Evolutionary conservation across 331 rosid species (phyloP).

Genomic region (Pyrus hybrid): DNA sequence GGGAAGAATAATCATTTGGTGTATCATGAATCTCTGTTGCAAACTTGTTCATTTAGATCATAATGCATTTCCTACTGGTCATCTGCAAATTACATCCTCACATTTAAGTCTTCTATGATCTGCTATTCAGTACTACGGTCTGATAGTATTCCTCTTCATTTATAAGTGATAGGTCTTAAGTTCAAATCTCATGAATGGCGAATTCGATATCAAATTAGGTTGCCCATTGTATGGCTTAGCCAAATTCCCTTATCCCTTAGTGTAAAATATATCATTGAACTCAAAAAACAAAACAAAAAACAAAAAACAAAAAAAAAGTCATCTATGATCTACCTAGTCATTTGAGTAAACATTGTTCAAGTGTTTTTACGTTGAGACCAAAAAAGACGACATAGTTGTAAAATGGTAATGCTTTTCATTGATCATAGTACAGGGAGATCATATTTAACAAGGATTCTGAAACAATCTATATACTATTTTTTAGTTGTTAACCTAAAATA

Average conservation of each 20-base stretch:
- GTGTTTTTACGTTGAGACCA: no score
- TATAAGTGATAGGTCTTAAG: neutral
- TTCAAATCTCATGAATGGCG: accelerated
- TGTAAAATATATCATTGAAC: neutral
- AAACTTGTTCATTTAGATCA: no score
- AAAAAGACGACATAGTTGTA: neutral
- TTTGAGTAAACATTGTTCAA: no score
- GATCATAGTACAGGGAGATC: neutral
- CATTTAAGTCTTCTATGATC: neutral
- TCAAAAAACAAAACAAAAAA: no score
- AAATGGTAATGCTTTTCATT: no score
- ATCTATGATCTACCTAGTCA: no score
- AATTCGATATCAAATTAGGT: neutral
- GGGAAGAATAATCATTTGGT: neutral
- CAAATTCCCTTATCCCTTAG: neutral
- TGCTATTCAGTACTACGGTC: accelerated
- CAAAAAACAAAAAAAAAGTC: no score
- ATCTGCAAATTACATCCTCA: neutral
- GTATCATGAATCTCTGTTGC: neutral
- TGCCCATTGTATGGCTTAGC: no score
- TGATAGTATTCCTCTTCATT: accelerated
- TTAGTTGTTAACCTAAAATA: no score
- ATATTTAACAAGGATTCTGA: neutral
- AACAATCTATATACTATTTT: neutral
- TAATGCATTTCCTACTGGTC: neutral